Evolutionary conservation across 2,329 filamentous ascomycete genomes (phyloP).

Genomic region (Claviceps humidiphila): DNA sequence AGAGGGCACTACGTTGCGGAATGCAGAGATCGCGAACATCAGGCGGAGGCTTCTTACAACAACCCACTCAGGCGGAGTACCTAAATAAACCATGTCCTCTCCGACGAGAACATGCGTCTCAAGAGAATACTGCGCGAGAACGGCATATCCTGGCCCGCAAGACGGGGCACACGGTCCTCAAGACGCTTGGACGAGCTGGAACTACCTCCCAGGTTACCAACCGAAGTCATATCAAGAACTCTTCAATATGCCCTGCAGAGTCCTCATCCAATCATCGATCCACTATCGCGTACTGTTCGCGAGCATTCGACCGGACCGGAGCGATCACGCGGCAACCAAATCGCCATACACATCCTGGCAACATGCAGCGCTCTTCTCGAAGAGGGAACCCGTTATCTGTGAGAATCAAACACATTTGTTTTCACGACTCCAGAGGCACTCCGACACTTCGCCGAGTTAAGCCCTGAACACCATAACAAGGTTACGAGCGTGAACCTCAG

Average conservation of each 20-base stretch:
- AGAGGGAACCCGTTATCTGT: conserved; percentile 37
- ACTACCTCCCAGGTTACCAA: conserved; percentile 30
- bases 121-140: conserved; percentile 40
- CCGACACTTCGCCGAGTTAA: conserved; percentile 34
- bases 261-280: conserved; percentile 37
- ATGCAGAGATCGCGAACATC: conserved; percentile 37
- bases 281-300: conserved; percentile 29
- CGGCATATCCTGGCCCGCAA: conserved; percentile 36
- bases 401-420: conserved; percentile 38
- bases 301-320: conserved; percentile 32
- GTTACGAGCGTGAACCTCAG: conserved; percentile 36
- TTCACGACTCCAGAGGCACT: conserved; percentile 41
- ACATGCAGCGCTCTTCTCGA: conserved; percentile 35
- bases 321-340: conserved; percentile 30
- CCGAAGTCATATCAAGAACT: conserved; percentile 39
- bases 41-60: conserved; percentile 34
- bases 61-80: conserved; percentile 29
- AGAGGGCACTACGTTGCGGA: conserved; percentile 27
- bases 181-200: conserved; percentile 19
- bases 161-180: conserved; percentile 11
- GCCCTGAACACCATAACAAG: conserved; percentile 25
- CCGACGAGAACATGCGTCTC: no score
- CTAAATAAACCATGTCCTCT: conserved; percentile 25
- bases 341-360: conserved; percentile 39
- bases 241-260: conserved; percentile 38